These are phyloP conservation scores for Leccinum rimulosum DNA, from an alignment of 768 basidiomycete species.

Conservation along the genomic window DNA sequence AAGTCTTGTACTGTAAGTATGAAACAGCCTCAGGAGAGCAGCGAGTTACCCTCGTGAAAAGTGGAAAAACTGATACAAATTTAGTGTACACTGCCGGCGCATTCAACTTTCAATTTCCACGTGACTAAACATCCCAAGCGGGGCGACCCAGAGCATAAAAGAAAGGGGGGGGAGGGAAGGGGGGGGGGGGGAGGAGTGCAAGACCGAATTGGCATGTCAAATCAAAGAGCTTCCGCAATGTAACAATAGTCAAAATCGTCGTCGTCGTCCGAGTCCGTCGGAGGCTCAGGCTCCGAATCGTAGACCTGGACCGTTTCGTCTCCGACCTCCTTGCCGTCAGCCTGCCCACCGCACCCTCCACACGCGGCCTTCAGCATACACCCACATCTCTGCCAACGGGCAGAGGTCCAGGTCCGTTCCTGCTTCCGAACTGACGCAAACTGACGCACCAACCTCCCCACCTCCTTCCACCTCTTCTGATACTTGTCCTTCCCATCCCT, in stretches of 20 bases:
- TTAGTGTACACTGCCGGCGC: not conserved
- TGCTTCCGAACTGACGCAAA: constrained; percentile 20
- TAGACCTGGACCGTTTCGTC: constrained; percentile 16
- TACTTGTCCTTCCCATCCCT: constrained; percentile 26
- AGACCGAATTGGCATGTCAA: not conserved
- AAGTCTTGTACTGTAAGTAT: not conserved
- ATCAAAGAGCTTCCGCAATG: constrained; percentile 1
- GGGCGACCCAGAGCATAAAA: not conserved
- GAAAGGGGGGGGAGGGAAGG: not conserved
- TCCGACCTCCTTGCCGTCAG: not conserved
- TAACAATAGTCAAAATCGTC: constrained; percentile 29
- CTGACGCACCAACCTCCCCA: constrained; percentile 20
- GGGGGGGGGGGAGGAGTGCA: not conserved
- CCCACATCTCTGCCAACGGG: not conserved
- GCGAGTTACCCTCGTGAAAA: not conserved
- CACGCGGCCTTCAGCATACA: not conserved
- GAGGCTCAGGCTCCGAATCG: constrained; percentile 24
- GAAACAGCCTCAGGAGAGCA: not conserved
- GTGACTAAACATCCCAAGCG: not conserved
- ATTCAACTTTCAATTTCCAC: not conserved
- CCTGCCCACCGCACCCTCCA: not conserved
- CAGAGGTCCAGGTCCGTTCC: constrained; percentile 21
- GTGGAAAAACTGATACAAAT: not conserved
- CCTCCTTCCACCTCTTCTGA: constrained; percentile 22
- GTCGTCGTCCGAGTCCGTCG: constrained; percentile 23